Evolutionary conservation across 495 filamentous ascomycete species (phyloP).

Genomic region (Cryomyces antarcticus): DNA sequence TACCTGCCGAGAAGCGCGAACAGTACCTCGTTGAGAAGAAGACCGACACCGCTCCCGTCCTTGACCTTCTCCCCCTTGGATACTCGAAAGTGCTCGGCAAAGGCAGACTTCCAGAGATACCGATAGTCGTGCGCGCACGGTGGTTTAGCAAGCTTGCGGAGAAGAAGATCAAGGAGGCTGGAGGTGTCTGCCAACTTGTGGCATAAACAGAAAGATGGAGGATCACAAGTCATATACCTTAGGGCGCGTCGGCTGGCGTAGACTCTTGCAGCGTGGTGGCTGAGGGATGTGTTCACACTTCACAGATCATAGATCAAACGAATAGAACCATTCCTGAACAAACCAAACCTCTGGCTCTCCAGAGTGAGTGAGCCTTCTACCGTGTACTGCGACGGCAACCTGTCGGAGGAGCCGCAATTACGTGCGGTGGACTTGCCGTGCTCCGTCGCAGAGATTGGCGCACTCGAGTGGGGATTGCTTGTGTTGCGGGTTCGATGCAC

Average conservation of each 20-base stretch:
- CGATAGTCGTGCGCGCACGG: conserved; percentile 70
- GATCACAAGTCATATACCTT: neutral
- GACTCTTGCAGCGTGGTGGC: conserved; percentile 18
- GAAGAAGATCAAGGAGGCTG: conserved; percentile 86
- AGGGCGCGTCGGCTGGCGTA: neutral
- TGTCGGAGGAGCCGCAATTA: too few species aligned
- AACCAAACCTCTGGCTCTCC: conserved; percentile 1
- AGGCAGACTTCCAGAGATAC: conserved; percentile 68
- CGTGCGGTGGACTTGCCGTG: too few species aligned
- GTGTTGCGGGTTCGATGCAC: too few species aligned
- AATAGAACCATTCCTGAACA: conserved; percentile 16
- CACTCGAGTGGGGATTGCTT: too few species aligned
- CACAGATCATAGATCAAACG: conserved; percentile 1
- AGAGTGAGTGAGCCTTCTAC: too few species aligned
- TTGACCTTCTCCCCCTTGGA: conserved; percentile 78
- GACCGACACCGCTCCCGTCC: conserved; percentile 66
- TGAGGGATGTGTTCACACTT: conserved; percentile 9
- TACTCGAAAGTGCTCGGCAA: conserved; percentile 91
- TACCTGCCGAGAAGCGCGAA: conserved; percentile 67
- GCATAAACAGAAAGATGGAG: conserved; percentile 33
- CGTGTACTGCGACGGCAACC: too few species aligned
- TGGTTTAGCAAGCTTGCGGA: conserved; percentile 79
- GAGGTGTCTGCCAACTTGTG: conserved; percentile 79
- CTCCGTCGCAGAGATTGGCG: too few species aligned
- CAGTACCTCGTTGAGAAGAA: conserved; percentile 54